A percentile compares a stretch with the other conserved stretches of the same genome.
These are phyloP conservation scores for Cynara cardunculus DNA, from an alignment of 129 eudicot species.

Conservation along the genomic window DNA sequence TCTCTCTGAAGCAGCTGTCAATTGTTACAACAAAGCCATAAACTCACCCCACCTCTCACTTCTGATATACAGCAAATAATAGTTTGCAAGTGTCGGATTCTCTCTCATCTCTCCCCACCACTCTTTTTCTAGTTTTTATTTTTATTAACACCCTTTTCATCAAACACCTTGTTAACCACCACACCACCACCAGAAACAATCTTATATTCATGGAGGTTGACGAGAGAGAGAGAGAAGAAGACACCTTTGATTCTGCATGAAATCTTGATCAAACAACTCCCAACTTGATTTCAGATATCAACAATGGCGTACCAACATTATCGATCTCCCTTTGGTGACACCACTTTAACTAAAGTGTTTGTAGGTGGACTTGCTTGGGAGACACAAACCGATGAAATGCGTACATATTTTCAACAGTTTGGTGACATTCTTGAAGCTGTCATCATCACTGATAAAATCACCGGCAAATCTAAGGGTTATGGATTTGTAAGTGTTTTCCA, in stretches of 20 bases:
- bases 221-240: neutral
- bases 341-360: conserved; percentile 79
- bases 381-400: conserved; percentile 83
- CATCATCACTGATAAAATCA: conserved; percentile 77
- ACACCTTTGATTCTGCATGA: neutral
- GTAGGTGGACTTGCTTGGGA: conserved; percentile 99
- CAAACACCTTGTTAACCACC: conserved; percentile 14
- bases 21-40: conserved; percentile 50
- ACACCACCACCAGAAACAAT: conserved; percentile 7
- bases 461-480: conserved; percentile 93
- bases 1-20: conserved; percentile 62
- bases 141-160: conserved; percentile 23
- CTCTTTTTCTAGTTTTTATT: conserved; percentile 7
- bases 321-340: conserved; percentile 95
- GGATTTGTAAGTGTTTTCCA: conserved; percentile 80
- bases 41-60: conserved; percentile 39
- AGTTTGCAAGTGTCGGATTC: conserved; percentile 91
- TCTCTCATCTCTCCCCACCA: conserved; percentile 26
- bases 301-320: conserved; percentile 71
- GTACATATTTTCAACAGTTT: conserved; percentile 68
- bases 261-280: neutral
- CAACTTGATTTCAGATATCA: neutral
- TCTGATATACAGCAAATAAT: conserved; percentile 70
- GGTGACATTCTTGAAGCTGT: conserved; percentile 97
- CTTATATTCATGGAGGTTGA: conserved; percentile 3